Percentiles rank a stretch among this genome's conserved stretches.
Evolutionary conservation across 306 rosid species (phyloP).

Genomic region (Luffa acutangula): DNA sequence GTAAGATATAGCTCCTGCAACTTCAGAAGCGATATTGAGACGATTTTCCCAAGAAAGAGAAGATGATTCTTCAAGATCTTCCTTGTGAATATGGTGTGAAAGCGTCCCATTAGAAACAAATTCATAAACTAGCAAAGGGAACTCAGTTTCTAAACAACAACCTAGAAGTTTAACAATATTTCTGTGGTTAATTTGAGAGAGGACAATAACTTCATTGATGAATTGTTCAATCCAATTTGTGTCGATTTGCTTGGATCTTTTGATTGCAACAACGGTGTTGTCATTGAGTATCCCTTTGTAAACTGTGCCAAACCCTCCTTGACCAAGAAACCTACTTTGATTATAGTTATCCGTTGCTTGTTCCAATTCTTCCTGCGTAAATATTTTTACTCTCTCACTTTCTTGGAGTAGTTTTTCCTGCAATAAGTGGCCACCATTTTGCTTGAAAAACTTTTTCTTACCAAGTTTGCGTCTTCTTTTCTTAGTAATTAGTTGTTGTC

Average conservation of each 20-base stretch:
- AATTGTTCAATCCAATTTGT: constrained; percentile 23
- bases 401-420: constrained; percentile 24
- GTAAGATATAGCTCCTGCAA: constrained; percentile 58
- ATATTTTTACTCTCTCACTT: constrained; percentile 25
- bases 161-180: constrained; percentile 28
- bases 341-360: constrained; percentile 29
- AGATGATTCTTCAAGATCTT: constrained; percentile 2
- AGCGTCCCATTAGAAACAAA: constrained; percentile 49
- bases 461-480: constrained; percentile 8
- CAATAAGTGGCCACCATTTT: constrained; percentile 47
- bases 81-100: constrained; percentile 24
- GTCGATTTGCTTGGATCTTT: constrained; percentile 25
- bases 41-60: constrained; percentile 37
- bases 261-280: constrained; percentile 18
- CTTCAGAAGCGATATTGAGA: constrained; percentile 43
- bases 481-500: constrained; percentile 10
- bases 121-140: constrained; percentile 51
- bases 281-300: constrained; percentile 24
- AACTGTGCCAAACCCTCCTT: constrained; percentile 22
- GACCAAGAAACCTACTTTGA: constrained; percentile 14
- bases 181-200: constrained; percentile 34
- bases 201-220: constrained; percentile 39
- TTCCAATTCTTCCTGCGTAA: constrained; percentile 30
- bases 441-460: constrained; percentile 31
- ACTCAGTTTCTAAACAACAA: constrained; percentile 46